These are phyloP conservation scores for Byssochlamys sp. DNA, from an alignment of 2,329 filamentous ascomycete species.

Conservation along the genomic window DNA sequence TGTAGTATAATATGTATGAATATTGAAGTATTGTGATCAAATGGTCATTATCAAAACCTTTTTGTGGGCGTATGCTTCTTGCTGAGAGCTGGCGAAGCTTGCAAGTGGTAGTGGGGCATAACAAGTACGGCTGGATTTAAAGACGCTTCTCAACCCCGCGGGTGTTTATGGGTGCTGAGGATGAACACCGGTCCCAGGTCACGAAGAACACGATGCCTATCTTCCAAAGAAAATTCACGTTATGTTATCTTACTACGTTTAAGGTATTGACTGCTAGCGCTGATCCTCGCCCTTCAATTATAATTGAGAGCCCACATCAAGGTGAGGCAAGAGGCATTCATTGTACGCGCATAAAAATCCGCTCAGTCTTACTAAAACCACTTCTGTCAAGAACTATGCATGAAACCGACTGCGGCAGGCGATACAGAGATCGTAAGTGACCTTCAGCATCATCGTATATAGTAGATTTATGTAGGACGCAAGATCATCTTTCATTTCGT, in stretches of 20 bases:
- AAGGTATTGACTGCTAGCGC: background rate
- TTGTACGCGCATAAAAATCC: background rate
- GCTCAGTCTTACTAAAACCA: background rate
- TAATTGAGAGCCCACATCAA: background rate
- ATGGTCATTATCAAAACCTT: background rate
- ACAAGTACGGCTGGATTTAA: background rate
- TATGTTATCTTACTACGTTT: background rate
- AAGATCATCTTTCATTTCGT: conserved; percentile 1
- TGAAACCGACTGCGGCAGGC: background rate
- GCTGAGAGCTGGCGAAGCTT: background rate
- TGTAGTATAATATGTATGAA: background rate
- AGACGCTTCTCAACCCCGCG: background rate
- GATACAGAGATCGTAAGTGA: background rate
- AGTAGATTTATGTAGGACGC: background rate
- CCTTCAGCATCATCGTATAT: background rate
- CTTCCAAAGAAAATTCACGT: background rate
- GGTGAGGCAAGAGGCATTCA: background rate
- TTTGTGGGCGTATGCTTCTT: background rate
- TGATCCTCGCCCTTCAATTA: background rate
- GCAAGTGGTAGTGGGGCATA: background rate
- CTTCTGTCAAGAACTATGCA: background rate
- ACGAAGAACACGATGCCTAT: background rate
- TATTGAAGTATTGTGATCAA: background rate
- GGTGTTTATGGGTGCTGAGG: background rate
- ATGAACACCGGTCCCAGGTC: background rate